phyloP scores from a whole-genome alignment of 441 rosid species.

The Hura crepitans region DNA sequence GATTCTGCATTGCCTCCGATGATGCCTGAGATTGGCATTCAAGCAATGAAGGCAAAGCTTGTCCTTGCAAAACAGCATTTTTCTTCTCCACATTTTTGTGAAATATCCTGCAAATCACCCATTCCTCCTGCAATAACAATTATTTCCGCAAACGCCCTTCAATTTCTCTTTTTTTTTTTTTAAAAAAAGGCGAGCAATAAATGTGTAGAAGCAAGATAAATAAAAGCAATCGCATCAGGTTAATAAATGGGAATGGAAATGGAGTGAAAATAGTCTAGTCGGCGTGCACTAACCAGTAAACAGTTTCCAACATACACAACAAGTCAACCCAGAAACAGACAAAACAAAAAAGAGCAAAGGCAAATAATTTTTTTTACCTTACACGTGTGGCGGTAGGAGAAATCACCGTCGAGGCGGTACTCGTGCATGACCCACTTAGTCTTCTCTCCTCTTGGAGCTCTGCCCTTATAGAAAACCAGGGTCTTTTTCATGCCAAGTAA shows the following conservation, averaged over 20 bases:
- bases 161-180: background rate
- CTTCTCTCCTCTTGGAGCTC: conserved; percentile 94
- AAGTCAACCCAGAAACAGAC: conserved; percentile 64
- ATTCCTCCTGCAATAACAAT: conserved; percentile 64
- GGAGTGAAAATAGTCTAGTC: conserved; percentile 27
- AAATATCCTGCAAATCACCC: conserved; percentile 92
- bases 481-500: conserved; percentile 94
- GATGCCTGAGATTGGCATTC: conserved; percentile 35
- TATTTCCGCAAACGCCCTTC: background rate
- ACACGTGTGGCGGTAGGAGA: conserved; percentile 70
- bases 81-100: conserved; percentile 66
- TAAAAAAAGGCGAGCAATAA: background rate
- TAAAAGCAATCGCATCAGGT: conserved; percentile 47
- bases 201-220: conserved; percentile 25
- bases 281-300: conserved; percentile 14
- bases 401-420: conserved; percentile 86
- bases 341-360: conserved; percentile 36
- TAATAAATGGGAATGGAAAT: background rate
- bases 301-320: background rate
- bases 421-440: conserved; percentile 99
- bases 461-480: conserved; percentile 84
- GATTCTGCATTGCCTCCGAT: conserved; percentile 22
- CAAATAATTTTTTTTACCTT: conserved; percentile 43
- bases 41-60: conserved; percentile 31
- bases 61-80: conserved; percentile 33